A percentile compares a stretch with the other conserved stretches of the same genome.
Evolutionary conservation across 176 grass and related monocot genomes (phyloP).

Genomic region (Musa itinerans): DNA sequence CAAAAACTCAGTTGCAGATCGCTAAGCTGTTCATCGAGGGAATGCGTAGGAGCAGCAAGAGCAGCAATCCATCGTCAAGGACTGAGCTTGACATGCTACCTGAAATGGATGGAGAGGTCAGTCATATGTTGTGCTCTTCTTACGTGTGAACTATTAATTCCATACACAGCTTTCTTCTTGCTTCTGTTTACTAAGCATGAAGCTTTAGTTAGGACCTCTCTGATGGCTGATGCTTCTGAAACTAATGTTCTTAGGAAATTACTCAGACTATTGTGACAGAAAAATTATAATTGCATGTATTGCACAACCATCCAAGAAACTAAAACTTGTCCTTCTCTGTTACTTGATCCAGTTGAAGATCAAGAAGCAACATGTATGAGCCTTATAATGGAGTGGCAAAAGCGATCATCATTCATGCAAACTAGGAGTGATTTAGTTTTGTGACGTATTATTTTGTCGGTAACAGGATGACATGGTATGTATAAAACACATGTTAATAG

Average conservation of each 20-base stretch:
- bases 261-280: neutral
- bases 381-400: neutral
- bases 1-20: constrained; percentile 75
- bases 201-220: neutral
- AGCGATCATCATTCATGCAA: neutral
- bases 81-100: neutral
- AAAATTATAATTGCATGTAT: neutral
- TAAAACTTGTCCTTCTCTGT: neutral
- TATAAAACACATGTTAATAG: neutral
- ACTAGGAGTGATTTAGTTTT: neutral
- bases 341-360: neutral
- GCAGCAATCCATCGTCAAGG: constrained; percentile 25
- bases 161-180: neutral
- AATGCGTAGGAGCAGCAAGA: constrained; percentile 29
- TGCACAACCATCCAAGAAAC: neutral
- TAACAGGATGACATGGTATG: neutral
- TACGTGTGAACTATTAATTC: neutral
- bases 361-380: neutral
- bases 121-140: neutral
- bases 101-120: neutral
- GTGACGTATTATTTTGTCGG: neutral
- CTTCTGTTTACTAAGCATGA: neutral
- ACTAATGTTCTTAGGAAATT: neutral
- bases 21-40: constrained; percentile 65
- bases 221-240: neutral